Base-by-base conservation (phyloP, 108 stramenopile species). In the Halocafeteria seosinensis region DNA sequence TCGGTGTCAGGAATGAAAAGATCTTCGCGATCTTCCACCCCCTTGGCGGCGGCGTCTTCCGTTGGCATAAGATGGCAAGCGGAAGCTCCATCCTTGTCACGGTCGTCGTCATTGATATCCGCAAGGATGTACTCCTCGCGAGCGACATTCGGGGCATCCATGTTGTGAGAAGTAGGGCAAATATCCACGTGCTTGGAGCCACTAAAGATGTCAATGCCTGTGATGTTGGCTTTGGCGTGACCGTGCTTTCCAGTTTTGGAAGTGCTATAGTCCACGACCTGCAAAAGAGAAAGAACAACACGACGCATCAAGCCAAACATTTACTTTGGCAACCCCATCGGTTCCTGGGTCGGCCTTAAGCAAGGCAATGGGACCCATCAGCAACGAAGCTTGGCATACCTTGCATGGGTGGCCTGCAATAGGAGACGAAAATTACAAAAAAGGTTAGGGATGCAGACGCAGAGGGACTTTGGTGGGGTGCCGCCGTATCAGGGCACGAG, bases 161-260 rank as follows among this genome's bases (percentile, higher is more conserved):
- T 65, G 69, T 64, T 65, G 69, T 70, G 69, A 17, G 69, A 70
- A 29, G 69, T 59, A 13, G 69, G 69, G 58, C 60, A 58, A 47
- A 70, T 55, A 57, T 65, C 69, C 61, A 60, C 30, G 53, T 66
- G 37, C 89, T 97, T 96, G 86, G 94, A 94, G 61, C 98, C 98
- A 64, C 90, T 95, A 87, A 99, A 99, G 73, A 99, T 99, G 73
- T 99, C 98, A 37, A 74, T 70, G 72, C 89, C 94, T 68, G 81
- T 82, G 76, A 99, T 96, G 89, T 99, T 96, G 70, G 91, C 93
- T 86, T 99, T 99, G 79, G 98, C 98, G 88, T 99, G 98, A 59
- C 98, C 98, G 89, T 99, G 98, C 92, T 87, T 74, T n/a, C 35
- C 35, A 50, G 62, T 17, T 27, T 95, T 95, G 76, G 94, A 98